phyloP scores from a whole-genome alignment of 108 stramenopile species.

The Nitzschia sp. region DNA sequence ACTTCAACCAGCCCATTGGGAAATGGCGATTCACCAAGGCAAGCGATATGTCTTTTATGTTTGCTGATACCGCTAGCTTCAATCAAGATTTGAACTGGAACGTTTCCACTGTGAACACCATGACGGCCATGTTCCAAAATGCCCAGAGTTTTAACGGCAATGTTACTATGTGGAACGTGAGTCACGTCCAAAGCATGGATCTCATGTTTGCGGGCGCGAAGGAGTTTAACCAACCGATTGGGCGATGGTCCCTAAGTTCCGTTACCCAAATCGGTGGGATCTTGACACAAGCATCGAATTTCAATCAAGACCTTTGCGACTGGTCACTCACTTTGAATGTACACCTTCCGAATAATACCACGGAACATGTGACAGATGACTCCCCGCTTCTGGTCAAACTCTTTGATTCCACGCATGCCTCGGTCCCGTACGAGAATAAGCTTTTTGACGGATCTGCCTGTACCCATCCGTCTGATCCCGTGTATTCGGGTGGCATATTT shows the following conservation, averaged over 20 bases:
- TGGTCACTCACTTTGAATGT: not conserved
- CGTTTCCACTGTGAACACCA: not conserved
- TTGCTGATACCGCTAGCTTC: slow-evolving; percentile 9
- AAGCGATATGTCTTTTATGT: slow-evolving; percentile 13
- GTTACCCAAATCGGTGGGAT: slow-evolving; percentile 26
- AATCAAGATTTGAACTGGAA: slow-evolving; percentile 27
- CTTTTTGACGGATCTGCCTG: not conserved
- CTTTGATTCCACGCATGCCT: not conserved
- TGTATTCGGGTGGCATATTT: not conserved
- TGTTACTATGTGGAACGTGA: slow-evolving; percentile 10
- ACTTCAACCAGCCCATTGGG: slow-evolving; percentile 18
- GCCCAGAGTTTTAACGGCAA: slow-evolving; percentile 3
- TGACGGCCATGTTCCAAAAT: slow-evolving; percentile 17
- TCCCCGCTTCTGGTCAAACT: not conserved
- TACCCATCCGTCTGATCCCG: not conserved
- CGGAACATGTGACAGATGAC: not conserved
- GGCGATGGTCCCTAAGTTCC: slow-evolving; percentile 8
- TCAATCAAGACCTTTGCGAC: slow-evolving; percentile 6
- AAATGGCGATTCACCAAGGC: slow-evolving; percentile 13
- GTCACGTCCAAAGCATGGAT: slow-evolving; percentile 10
- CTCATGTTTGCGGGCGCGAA: slow-evolving; percentile 29
- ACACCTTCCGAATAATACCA: not conserved
- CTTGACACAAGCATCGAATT: slow-evolving; percentile 16
- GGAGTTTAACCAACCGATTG: slow-evolving; percentile 18
- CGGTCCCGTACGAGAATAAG: not conserved